These are phyloP conservation scores for Takashimella tepidaria DNA, from an alignment of 1,284 basidiomycete genomes.

Conservation along the genomic window DNA sequence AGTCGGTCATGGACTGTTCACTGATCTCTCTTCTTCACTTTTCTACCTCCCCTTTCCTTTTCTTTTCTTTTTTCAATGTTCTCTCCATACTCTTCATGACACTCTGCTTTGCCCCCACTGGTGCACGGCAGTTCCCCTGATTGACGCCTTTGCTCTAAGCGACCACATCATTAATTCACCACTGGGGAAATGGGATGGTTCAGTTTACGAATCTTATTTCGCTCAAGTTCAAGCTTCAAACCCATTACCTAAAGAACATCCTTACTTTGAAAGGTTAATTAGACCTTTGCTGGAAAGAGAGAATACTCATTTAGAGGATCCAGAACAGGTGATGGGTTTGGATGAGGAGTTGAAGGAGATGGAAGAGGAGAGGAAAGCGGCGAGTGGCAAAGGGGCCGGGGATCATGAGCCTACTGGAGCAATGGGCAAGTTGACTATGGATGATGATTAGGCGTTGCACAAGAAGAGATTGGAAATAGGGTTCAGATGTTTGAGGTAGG, in stretches of 20 bases:
- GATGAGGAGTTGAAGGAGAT: conserved; percentile 40
- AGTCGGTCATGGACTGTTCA: neutral
- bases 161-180: conserved; percentile 59
- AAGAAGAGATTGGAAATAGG: too few relatives aligned
- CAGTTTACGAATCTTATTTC: conserved; percentile 52
- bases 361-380: conserved; percentile 25
- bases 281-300: conserved; percentile 53
- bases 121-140: conserved; percentile 50
- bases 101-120: neutral
- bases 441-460: neutral
- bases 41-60: neutral
- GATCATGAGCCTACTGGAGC: neutral
- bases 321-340: conserved; percentile 51
- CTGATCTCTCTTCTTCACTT: too few relatives aligned
- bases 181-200: conserved; percentile 52
- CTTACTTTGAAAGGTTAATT: conserved; percentile 55
- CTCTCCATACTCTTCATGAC: neutral
- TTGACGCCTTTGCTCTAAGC: conserved; percentile 54
- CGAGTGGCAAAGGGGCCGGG: neutral
- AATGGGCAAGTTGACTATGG: neutral
- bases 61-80: neutral
- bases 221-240: conserved; percentile 48
- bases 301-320: conserved; percentile 47
- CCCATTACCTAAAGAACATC: conserved; percentile 48
- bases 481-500: too few relatives aligned